Evolutionary conservation across 2,329 filamentous ascomycete genomes (phyloP), one percentile per base, ranked within the genome.

Genomic region (Cladosporium austrohemisphaericum): DNA sequence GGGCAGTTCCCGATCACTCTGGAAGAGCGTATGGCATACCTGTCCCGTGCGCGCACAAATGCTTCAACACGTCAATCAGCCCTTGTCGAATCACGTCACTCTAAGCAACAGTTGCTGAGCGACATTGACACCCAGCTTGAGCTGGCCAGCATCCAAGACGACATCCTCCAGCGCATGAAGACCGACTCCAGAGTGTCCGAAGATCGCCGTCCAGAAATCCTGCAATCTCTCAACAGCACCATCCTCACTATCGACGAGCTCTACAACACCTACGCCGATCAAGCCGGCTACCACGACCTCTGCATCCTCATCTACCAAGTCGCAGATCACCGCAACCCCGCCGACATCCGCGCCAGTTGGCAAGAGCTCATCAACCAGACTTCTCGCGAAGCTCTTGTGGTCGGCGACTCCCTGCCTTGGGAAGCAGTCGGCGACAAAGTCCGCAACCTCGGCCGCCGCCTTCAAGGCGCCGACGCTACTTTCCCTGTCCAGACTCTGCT

Each of bases 81-180:
- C 20, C 78, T 94, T 55, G 82, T 84, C 2, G 71, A 75, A 18
- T 63, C 65, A 4, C 65, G 69, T 6, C 68, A 71, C 51, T 81
- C 85, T 53, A 86, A 93, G 65, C 93, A 96, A 67, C 78, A 90
- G 52, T 76, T 97, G 22, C 80, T 92, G 50, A 88, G 95, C 60
- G 84, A 89, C 54, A 86, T 96, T 19, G 84, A 84, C 2, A 90
- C 93, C 57, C 76, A 94, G 36, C 81, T 98, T 8, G 93, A 98
- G 60, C 82, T 97, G 41, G 92, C 91, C 11, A 92, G 93, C 62
- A 93, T 98, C 46, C 93, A 98, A 67, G 88, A 95, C 63, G 93
- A 98, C 60, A 71, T 97, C 33, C 69, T 97, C 19, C 85, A 90
- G 64, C 80, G 88, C 37, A 73, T 98, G 45, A 81, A 78, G 63